phyloP scores from a whole-genome alignment of 2,329 filamentous ascomycete genomes.

The Dichotomopilus funicola region DNA sequence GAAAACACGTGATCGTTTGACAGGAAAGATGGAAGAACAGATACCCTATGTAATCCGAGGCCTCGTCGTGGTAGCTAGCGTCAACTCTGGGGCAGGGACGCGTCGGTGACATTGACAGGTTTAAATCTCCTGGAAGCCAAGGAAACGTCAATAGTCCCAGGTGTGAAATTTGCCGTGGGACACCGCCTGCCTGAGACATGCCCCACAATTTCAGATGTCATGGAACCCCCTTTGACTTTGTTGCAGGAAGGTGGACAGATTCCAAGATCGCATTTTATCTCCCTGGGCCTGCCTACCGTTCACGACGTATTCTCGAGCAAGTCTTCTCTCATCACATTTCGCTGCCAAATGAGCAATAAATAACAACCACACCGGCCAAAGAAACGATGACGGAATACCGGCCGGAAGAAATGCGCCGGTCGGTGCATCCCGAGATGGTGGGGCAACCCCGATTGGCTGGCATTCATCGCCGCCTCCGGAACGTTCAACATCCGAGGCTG shows the following conservation, averaged over 20 bases:
- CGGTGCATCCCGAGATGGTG: neutral
- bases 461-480: neutral
- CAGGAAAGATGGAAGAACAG: too few species aligned
- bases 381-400: neutral
- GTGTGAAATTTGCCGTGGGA: neutral
- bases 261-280: too few species aligned
- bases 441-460: slow-evolving; percentile 1
- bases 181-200: neutral
- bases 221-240: too few species aligned
- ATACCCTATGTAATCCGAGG: too few species aligned
- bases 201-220: too few species aligned
- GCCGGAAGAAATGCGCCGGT: neutral
- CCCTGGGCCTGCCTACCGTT: too few species aligned
- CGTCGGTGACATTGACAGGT: neutral
- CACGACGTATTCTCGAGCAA: too few species aligned
- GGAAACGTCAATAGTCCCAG: neutral
- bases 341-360: too few species aligned
- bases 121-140: neutral
- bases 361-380: neutral
- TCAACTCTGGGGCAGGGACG: neutral
- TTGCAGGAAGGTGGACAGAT: too few species aligned
- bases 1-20: too few species aligned
- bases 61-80: too few species aligned
- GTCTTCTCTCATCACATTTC: too few species aligned
- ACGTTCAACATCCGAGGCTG: slow-evolving; percentile 9